A percentile compares a stretch with the other conserved stretches of the same genome.
Conservation (phyloP, 2,329 filamentous ascomycete species). For the Aspergillus sp. region DNA sequence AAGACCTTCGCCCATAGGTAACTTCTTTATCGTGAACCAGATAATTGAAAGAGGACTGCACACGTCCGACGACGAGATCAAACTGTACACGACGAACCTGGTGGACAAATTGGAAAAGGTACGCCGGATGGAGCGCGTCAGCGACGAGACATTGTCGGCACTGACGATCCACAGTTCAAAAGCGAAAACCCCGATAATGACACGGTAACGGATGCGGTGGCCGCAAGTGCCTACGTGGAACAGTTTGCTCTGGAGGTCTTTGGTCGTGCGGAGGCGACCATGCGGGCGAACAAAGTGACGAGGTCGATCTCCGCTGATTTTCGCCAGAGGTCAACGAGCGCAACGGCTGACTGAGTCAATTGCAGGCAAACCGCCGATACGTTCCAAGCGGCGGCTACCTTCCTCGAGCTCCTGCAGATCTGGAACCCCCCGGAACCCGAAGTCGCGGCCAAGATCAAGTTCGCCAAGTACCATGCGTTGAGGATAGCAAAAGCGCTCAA, state of each 20-base stretch:
- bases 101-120: slow-evolving; percentile 90
- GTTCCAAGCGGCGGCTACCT: slow-evolving; percentile 87
- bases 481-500: slow-evolving; percentile 89
- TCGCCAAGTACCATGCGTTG: slow-evolving; percentile 91
- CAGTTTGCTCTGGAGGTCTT: slow-evolving; percentile 91
- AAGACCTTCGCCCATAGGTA: slow-evolving; percentile 52
- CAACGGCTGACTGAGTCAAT: no score
- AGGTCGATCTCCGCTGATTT: slow-evolving; percentile 48
- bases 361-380: slow-evolving; percentile 85
- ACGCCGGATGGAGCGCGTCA: slow-evolving; percentile 19
- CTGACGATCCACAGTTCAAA: slow-evolving; percentile 57
- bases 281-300: slow-evolving; percentile 79
- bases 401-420: slow-evolving; percentile 81
- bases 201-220: slow-evolving; percentile 78
- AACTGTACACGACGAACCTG: slow-evolving; percentile 74
- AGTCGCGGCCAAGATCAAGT: slow-evolving; percentile 83
- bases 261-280: slow-evolving; percentile 74
- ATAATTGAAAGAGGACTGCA: slow-evolving; percentile 81
- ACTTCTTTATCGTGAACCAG: slow-evolving; percentile 90
- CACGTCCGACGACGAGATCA: slow-evolving; percentile 71
- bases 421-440: slow-evolving; percentile 77
- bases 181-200: slow-evolving; percentile 71
- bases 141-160: slow-evolving; percentile 2
- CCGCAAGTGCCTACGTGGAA: slow-evolving; percentile 88
- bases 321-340: neutral